A percentile compares a stretch with the other conserved stretches of the same genome.
Conservation (phyloP, 352 stramenopile species). For the Phytophthora europaea region DNA sequence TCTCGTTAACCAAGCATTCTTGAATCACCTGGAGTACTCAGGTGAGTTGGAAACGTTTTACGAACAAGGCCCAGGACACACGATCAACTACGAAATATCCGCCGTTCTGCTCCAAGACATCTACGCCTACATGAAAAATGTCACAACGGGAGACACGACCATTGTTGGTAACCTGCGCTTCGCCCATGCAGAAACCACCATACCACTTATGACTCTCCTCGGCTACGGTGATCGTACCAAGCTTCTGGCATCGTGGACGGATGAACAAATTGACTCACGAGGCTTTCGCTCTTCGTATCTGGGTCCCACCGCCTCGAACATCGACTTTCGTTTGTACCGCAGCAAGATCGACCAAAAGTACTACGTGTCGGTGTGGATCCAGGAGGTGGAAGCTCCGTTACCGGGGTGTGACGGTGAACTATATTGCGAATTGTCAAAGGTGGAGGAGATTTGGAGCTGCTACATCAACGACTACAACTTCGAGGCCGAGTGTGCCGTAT, state of each 20-base stretch:
- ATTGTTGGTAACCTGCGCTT: slow-evolving; percentile 68
- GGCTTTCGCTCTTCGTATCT: slow-evolving; percentile 69
- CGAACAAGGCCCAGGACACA: slow-evolving; percentile 59
- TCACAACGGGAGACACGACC: slow-evolving; percentile 42
- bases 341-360: slow-evolving; percentile 48
- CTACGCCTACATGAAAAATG: slow-evolving; percentile 59
- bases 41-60: slow-evolving; percentile 83
- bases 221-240: slow-evolving; percentile 54
- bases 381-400: slow-evolving; percentile 50
- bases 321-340: slow-evolving; percentile 76
- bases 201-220: slow-evolving; percentile 79
- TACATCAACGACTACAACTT: slow-evolving; percentile 64
- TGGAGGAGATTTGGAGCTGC: slow-evolving; percentile 63
- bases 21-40: slow-evolving; percentile 66
- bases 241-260: slow-evolving; percentile 47
- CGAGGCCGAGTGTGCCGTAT: slow-evolving; percentile 39
- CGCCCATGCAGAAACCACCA: slow-evolving; percentile 79
- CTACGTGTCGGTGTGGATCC: slow-evolving; percentile 65
- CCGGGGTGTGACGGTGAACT: slow-evolving; percentile 55
- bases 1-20: slow-evolving; percentile 49
- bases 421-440: slow-evolving; percentile 57
- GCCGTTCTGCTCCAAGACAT: slow-evolving; percentile 72
- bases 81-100: slow-evolving; percentile 86
- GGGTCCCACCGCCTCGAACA: slow-evolving; percentile 73
- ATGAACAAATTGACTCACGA: slow-evolving; percentile 50